phyloP scores from a whole-genome alignment of 805 yeast species.

The Nakazawaea ambrosiae region DNA sequence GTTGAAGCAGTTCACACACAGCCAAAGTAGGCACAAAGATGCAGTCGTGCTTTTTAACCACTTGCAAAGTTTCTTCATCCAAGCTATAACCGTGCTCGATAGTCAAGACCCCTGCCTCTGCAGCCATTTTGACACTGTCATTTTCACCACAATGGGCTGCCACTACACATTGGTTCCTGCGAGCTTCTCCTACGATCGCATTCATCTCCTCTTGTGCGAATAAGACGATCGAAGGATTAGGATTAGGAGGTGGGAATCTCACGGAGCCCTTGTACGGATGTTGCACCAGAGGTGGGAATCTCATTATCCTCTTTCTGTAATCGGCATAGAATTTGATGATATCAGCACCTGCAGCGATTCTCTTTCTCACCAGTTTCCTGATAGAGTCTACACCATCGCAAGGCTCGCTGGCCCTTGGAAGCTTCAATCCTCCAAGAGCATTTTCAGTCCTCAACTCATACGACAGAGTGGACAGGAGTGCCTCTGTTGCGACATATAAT shows the following conservation, averaged over 20 bases:
- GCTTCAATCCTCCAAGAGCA: constrained; percentile 17
- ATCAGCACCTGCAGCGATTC: constrained; percentile 22
- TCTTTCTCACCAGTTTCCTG: constrained; percentile 19
- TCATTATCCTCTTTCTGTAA: constrained; percentile 20
- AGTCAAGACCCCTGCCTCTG: constrained; percentile 19
- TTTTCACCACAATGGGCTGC: constrained; percentile 23
- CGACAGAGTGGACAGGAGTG: constrained; percentile 18
- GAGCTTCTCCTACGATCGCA: constrained; percentile 19
- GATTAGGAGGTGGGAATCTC: constrained; percentile 19
- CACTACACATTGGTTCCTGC: constrained; percentile 19
- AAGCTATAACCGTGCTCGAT: constrained; percentile 22
- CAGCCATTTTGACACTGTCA: constrained; percentile 20
- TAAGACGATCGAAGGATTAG: constrained; percentile 21
- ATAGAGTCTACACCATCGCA: constrained; percentile 22
- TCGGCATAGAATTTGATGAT: constrained; percentile 22
- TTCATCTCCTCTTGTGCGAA: constrained; percentile 22
- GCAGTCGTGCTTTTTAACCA: constrained; percentile 15
- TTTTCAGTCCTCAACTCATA: constrained; percentile 20
- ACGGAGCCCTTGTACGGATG: constrained; percentile 22
- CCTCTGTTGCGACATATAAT: constrained; percentile 21
- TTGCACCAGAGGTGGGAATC: constrained; percentile 20
- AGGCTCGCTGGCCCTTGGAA: constrained; percentile 18
- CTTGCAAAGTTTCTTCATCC: constrained; percentile 15
- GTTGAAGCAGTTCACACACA: constrained; percentile 18
- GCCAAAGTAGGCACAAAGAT: constrained; percentile 21